Evolutionary conservation across 495 filamentous ascomycete species (phyloP), one percentile per base, ranked within the genome.

Genomic region (Penicillium salamii): DNA sequence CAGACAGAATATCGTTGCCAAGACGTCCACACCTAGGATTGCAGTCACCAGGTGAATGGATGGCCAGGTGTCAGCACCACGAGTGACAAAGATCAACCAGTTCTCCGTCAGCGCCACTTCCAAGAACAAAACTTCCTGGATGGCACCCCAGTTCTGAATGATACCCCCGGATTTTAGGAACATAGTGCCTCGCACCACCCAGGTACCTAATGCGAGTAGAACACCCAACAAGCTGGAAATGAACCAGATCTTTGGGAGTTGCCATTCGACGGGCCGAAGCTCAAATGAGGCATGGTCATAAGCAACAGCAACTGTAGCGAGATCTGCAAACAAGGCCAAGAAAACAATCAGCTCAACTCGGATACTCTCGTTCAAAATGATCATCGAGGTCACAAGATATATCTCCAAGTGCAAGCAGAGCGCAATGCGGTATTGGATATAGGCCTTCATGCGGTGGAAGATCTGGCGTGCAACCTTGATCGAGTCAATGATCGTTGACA

Each of bases 391-490:
- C 50, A 87, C 83, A 3, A 88, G 70, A 62, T 86, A 88, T 45
- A 88, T 83, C 61, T 88, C 85, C 61, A 88, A 62, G 62, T 88
- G 85, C 49, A 88, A 70, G 61, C 85, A 88, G 28, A 88, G 80
- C 28, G 85, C 85, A 62, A 88, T 88, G 67, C 85, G 84, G 64
- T 88, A 88, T 58, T 88, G 84, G 52, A 88, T 87, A 57, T 88
- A 88, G 11, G 84, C 77, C 70, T 88, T 88, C 85, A 88, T 88
- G 55, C 85, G 83, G 62, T 88, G 85, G 76, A 88, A 88, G 54
- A 88, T 88, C 60, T 88, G 80, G 33, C 85, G 82, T 29, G 85
- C 82, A 45, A 85, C 84, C 66, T 88, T 88, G 63, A 88, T 86
- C 41, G 84, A 84, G 55, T 83, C 78, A 53, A 88, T 85, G 47